Evolutionary conservation across 1,284 basidiomycete genomes (phyloP), one percentile per base, ranked within the genome.

Genomic region (Volvariella surrecta): DNA sequence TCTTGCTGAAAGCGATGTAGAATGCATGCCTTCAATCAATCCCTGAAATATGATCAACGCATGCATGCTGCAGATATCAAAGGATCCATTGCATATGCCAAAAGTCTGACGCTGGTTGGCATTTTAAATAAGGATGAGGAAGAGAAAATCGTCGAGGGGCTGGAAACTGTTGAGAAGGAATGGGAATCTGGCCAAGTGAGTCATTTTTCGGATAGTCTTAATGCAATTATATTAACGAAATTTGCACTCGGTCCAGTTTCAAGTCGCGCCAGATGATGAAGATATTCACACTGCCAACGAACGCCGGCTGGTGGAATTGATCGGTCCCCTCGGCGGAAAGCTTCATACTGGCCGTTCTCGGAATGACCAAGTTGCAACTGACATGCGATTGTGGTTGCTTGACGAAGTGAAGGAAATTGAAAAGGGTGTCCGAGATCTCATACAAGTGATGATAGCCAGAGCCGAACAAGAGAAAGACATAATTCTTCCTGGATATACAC

Each of bases 261-360:
- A 68, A 48, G 66, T 80, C 35, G 69, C 82, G 48, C 68, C 79
- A 11, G 92, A 95, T 54, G 95, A 99, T 58, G 95, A 99, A 58
- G 95, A 99, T 58, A 98, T 99, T 48, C 95, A 99, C 63, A 99
- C 95, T n/a, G 96, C 96, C 46, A 99, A 99, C 58, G 95, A 99
- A 64, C 84, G 96, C 43, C 77, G 95, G 22, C 66, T 99, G 53
- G 90, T 83, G 51, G 95, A 99, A 68, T 67, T 98, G 47, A 91
- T 99, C 47, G 95, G 95, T 0, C 72, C 85, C 16, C 76, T 94
- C 8, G 89, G 89, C 17, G 92, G 92, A 6, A 96, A 95, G 63
- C 70, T 97, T 34, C 95, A 99, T 62, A 99, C 96, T 0, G 96
- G 95, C 31, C 81, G 95, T 45, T 94, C 89, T 47, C 77, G 95